phyloP scores from a whole-genome alignment of 208 protist genomes.

The Trypanosoma mega region DNA sequence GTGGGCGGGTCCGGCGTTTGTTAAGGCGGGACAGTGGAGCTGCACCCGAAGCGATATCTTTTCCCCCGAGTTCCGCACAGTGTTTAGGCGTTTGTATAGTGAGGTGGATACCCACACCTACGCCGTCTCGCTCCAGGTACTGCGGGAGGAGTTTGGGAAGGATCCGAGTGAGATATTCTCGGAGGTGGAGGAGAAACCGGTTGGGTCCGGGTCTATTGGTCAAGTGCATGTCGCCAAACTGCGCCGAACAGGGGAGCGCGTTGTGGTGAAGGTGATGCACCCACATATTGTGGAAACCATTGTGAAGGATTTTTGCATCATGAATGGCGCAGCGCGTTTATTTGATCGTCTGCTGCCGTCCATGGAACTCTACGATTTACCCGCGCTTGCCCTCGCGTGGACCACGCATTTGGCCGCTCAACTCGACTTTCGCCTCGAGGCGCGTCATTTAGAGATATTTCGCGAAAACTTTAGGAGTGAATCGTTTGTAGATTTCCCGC shows the following conservation, averaged over 20 bases:
- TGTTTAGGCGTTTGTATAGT: slow-evolving; percentile 81
- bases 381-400: slow-evolving; percentile 64
- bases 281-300: slow-evolving; percentile 83
- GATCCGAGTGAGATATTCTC: slow-evolving; percentile 66
- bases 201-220: slow-evolving; percentile 89
- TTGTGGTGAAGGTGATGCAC: slow-evolving; percentile 92
- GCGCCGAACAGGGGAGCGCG: slow-evolving; percentile 47
- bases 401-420: slow-evolving; percentile 83
- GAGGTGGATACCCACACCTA: slow-evolving; percentile 79
- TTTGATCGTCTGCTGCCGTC: slow-evolving; percentile 39
- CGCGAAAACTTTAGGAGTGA: slow-evolving; percentile 77
- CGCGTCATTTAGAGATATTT: slow-evolving; percentile 81
- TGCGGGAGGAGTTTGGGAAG: slow-evolving; percentile 70
- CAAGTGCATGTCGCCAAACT: slow-evolving; percentile 89
- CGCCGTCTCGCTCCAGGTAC: slow-evolving; percentile 58
- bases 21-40: slow-evolving; percentile 91
- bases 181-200: slow-evolving; percentile 55
- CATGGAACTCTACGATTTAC: slow-evolving; percentile 58
- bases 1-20: slow-evolving; percentile 81
- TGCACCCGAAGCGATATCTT: slow-evolving; percentile 90
- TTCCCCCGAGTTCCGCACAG: slow-evolving; percentile 64
- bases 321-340: slow-evolving; percentile 45
- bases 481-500: slow-evolving; percentile 81
- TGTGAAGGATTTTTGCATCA: slow-evolving; percentile 82
- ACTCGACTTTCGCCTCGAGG: slow-evolving; percentile 90